These are phyloP conservation scores for Colletotrichum liriopes DNA, from an alignment of 2,329 filamentous ascomycete genomes.

Conservation along the genomic window DNA sequence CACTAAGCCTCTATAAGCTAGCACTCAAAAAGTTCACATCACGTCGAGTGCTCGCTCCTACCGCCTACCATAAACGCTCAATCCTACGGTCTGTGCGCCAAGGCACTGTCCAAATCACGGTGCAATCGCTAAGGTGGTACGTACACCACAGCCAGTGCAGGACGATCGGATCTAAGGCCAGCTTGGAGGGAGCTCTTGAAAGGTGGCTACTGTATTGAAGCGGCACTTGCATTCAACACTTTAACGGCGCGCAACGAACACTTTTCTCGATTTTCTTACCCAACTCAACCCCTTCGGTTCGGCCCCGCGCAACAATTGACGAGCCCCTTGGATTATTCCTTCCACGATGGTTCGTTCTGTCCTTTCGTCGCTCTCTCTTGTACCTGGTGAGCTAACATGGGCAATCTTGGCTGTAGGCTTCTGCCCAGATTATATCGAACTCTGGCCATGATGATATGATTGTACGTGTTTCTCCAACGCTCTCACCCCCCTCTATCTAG, in stretches of 20 bases:
- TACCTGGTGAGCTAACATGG: constrained; percentile 6
- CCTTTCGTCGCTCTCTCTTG: not conserved
- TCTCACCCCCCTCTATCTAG: not conserved
- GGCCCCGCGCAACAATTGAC: not conserved
- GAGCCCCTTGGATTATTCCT: not conserved
- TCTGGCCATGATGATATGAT: constrained; percentile 97
- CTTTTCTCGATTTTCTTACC: not conserved
- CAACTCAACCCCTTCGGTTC: not conserved
- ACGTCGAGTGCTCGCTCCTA: not conserved
- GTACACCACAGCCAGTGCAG: not conserved
- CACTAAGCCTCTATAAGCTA: not conserved
- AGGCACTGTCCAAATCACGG: not conserved
- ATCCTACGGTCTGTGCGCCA: not conserved
- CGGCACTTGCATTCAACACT: not conserved
- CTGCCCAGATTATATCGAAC: constrained; percentile 62
- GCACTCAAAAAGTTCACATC: not conserved
- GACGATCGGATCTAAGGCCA: constrained; percentile 5
- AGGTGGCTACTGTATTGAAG: constrained; percentile 17
- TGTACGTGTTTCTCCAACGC: constrained; percentile 72
- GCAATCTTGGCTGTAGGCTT: constrained; percentile 32
- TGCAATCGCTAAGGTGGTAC: not conserved
- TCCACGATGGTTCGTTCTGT: constrained; percentile 21
- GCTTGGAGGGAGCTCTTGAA: constrained; percentile 13
- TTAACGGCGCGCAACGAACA: not conserved
- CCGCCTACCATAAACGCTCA: not conserved